These are phyloP conservation scores for Euphorbia peplus DNA, from an alignment of 345 rosid species.

Conservation along the genomic window DNA sequence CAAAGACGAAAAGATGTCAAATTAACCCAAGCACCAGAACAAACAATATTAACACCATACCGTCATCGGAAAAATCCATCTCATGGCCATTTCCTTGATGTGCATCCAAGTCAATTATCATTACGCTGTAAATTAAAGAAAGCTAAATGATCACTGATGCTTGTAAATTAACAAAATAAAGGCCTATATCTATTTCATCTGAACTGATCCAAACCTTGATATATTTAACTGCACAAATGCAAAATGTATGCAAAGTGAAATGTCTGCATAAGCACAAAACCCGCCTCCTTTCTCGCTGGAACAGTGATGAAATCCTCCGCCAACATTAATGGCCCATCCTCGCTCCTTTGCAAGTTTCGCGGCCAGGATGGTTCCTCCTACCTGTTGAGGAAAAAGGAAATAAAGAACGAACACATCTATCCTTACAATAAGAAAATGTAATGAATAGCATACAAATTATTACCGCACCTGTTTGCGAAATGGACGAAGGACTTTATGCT, in stretches of 20 bases:
- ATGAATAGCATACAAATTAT: neutral
- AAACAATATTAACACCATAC: constrained; percentile 42
- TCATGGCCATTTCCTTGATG: constrained; percentile 99
- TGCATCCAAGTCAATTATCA: constrained; percentile 97
- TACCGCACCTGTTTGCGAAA: constrained; percentile 70
- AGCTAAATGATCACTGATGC: constrained; percentile 1
- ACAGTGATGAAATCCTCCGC: constrained; percentile 99
- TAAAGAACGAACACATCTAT: constrained; percentile 9
- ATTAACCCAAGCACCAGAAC: constrained; percentile 7
- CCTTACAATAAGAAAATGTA: neutral
- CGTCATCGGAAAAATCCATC: constrained; percentile 70
- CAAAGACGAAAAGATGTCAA: constrained; percentile 13
- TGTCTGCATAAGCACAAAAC: constrained; percentile 91
- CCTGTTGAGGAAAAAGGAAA: too few species aligned
- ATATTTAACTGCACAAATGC: constrained; percentile 64
- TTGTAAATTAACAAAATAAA: constrained; percentile 12
- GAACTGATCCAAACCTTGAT: constrained; percentile 48
- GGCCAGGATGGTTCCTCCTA: constrained; percentile 89
- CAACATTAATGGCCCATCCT: constrained; percentile 94
- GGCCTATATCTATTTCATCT: constrained; percentile 9
- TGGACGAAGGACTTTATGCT: constrained; percentile 71
- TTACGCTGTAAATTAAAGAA: constrained; percentile 49
- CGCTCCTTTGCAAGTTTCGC: constrained; percentile 82
- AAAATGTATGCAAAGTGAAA: constrained; percentile 78
- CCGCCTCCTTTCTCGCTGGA: constrained; percentile 78